phyloP scores from a whole-genome alignment of 177 flowering plant species.

The Vitis hybrid region DNA sequence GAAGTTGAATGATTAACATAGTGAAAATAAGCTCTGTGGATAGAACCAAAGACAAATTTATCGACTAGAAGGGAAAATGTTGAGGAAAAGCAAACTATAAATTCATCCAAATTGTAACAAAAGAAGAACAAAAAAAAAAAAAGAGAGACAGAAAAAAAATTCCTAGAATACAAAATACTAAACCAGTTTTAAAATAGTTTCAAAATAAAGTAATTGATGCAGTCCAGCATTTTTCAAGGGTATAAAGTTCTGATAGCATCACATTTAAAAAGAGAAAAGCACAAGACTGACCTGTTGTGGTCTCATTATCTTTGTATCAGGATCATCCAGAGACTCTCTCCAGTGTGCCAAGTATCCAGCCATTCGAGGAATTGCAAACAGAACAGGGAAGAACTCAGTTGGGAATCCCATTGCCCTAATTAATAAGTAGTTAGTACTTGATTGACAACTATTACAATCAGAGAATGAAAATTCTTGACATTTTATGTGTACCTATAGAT shows the following conservation, averaged over 20 bases:
- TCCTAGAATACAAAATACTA: too few relatives aligned
- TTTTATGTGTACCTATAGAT: slow-evolving; percentile 72
- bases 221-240: neutral
- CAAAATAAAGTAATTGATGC: too few relatives aligned
- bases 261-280: neutral
- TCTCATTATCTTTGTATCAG: slow-evolving; percentile 98
- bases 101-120: too few relatives aligned
- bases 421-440: slow-evolving; percentile 2
- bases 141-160: too few relatives aligned
- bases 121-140: too few relatives aligned
- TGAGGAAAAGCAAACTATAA: too few relatives aligned
- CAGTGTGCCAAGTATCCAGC: slow-evolving; percentile 98
- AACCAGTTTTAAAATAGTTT: too few relatives aligned
- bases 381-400: slow-evolving; percentile 89
- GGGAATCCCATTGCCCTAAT: slow-evolving; percentile 99
- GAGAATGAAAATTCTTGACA: neutral
- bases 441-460: neutral
- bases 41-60: too few relatives aligned
- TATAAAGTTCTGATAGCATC: neutral
- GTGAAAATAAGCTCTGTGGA: too few relatives aligned
- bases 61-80: too few relatives aligned
- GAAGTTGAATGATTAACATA: too few relatives aligned
- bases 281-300: slow-evolving; percentile 74
- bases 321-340: slow-evolving; percentile 97
- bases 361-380: slow-evolving; percentile 99